Evolutionary conservation across 2,329 filamentous ascomycete species (phyloP).

Genomic region (Epichloe hybrida): DNA sequence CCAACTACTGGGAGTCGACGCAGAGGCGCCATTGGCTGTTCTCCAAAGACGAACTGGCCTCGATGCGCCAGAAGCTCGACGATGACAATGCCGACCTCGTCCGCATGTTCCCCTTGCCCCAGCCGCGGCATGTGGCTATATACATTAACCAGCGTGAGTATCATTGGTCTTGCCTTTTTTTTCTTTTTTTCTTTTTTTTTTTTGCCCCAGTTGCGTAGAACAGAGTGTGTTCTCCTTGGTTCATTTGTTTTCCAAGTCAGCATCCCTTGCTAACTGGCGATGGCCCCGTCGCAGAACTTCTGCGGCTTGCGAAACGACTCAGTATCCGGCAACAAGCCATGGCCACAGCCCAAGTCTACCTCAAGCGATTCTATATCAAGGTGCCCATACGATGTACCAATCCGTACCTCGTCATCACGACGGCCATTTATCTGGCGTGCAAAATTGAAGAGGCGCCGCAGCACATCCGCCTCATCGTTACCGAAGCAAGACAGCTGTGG

Average conservation of each 20-base stretch:
- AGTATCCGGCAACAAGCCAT: constrained; percentile 80
- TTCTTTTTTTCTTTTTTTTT: too few species aligned
- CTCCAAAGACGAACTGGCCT: constrained; percentile 63
- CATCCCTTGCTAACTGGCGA: neutral
- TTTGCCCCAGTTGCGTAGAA: too few species aligned
- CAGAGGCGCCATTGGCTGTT: constrained; percentile 88
- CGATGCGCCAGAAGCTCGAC: constrained; percentile 63
- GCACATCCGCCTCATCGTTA: constrained; percentile 82
- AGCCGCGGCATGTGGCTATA: constrained; percentile 70
- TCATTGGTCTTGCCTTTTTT: neutral
- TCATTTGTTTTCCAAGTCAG: neutral
- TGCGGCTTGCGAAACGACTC: constrained; percentile 72
- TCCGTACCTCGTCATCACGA: constrained; percentile 84
- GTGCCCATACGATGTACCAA: constrained; percentile 89
- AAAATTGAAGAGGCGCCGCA: constrained; percentile 98
- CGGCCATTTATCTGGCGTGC: constrained; percentile 85
- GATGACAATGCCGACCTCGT: constrained; percentile 62
- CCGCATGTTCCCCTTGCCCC: constrained; percentile 69
- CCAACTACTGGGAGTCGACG: constrained; percentile 94
- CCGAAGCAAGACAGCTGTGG: constrained; percentile 77
- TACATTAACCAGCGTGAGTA: constrained; percentile 78
- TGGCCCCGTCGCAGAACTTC: constrained; percentile 44
- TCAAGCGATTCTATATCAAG: constrained; percentile 84
- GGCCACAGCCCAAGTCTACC: constrained; percentile 86
- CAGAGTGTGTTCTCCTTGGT: too few species aligned